Conservation (phyloP, 805 yeast species). For the Candida patagonica region DNA sequence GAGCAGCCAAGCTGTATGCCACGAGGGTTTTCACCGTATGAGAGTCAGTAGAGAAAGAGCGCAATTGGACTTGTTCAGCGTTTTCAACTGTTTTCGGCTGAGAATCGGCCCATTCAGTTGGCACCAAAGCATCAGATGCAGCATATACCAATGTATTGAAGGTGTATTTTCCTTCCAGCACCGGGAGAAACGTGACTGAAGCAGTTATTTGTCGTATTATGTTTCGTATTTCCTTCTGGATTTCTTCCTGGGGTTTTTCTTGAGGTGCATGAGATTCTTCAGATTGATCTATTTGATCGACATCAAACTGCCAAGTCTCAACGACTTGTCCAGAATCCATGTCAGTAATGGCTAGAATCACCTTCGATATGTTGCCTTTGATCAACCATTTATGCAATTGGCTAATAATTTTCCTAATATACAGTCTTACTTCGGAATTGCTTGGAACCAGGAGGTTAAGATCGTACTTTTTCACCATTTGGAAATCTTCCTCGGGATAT, state of each 20-base stretch:
- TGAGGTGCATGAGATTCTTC: neutral
- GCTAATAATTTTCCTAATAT: conserved; percentile 54
- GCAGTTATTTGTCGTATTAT: conserved; percentile 85
- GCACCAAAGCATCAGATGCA: conserved; percentile 50
- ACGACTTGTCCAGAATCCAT: conserved; percentile 57
- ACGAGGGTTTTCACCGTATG: conserved; percentile 71
- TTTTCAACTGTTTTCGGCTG: conserved; percentile 49
- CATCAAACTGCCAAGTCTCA: conserved; percentile 82
- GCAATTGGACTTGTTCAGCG: conserved; percentile 60
- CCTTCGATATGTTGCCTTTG: conserved; percentile 54
- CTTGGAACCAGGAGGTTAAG: conserved; percentile 59
- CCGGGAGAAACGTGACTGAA: conserved; percentile 76
- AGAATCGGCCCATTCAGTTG: conserved; percentile 79
- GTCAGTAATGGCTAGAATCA: conserved; percentile 65
- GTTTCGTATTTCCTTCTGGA: conserved; percentile 72
- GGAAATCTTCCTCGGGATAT: conserved; percentile 81
- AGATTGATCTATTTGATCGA: conserved; percentile 33
- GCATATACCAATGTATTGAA: conserved; percentile 82
- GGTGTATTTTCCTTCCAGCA: conserved; percentile 56
- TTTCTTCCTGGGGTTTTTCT: conserved; percentile 34
- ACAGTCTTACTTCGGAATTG: conserved; percentile 67
- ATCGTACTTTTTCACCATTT: conserved; percentile 69
- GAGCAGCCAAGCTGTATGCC: conserved; percentile 35
- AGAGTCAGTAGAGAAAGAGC: conserved; percentile 54
- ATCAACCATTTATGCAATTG: conserved; percentile 70